These are phyloP conservation scores for Buddleja alternifolia DNA, from an alignment of 257 asterid species.

Conservation along the genomic window DNA sequence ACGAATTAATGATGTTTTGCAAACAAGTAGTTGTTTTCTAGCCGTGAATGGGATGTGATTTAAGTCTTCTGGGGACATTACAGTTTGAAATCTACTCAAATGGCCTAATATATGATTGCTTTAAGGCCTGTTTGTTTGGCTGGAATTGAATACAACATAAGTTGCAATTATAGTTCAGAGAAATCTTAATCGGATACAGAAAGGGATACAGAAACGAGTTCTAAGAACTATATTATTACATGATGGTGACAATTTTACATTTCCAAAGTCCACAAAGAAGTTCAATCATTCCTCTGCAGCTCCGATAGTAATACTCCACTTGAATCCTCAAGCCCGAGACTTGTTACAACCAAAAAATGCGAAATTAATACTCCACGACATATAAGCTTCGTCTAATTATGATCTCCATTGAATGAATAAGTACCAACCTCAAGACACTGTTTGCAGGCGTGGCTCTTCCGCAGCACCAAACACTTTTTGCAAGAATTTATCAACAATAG, in stretches of 20 bases:
- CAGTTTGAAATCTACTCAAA: not conserved
- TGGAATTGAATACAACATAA: too few species aligned
- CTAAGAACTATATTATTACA: not conserved
- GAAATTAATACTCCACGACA: not conserved
- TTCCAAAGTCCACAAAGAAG: not conserved
- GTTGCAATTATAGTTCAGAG: too few species aligned
- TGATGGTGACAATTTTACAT: not conserved
- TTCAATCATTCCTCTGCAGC: not conserved
- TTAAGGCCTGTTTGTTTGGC: slow-evolving; percentile 4
- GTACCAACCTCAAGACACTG: slow-evolving; percentile 50
- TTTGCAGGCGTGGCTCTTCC: slow-evolving; percentile 51
- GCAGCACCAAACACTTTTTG: slow-evolving; percentile 47
- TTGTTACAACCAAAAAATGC: too few species aligned
- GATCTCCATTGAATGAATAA: slow-evolving; percentile 1
- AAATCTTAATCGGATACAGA: not conserved
- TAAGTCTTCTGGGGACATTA: not conserved
- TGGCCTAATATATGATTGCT: slow-evolving; percentile 1
- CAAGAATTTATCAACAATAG: slow-evolving; percentile 71
- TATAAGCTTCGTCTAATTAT: slow-evolving; percentile 10
- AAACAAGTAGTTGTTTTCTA: not conserved
- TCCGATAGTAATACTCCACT: not conserved
- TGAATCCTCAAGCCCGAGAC: too few species aligned
- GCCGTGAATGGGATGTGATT: not conserved
- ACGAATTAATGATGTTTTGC: not conserved
- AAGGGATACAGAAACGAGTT: too few species aligned